Conservation (phyloP, 305 asterid genomes). For the Ajuga reptans region DNA sequence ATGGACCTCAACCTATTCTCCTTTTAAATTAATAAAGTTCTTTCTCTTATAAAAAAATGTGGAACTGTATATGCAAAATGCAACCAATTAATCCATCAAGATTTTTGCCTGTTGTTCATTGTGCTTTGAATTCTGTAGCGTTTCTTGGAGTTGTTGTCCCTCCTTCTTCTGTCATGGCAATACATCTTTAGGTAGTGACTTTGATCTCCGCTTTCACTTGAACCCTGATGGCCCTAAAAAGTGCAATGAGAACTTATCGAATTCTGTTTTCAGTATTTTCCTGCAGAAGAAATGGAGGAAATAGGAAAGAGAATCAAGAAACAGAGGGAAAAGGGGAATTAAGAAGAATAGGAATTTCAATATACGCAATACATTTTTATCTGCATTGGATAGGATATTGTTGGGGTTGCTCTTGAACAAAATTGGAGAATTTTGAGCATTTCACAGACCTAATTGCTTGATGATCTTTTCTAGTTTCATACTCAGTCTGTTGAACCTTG, state of each 20-base stretch:
- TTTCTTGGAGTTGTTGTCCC: too few relatives aligned
- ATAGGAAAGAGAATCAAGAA: neutral
- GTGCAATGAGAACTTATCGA: neutral
- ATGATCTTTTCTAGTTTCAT: neutral
- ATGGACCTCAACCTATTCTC: too few relatives aligned
- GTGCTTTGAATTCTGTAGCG: neutral
- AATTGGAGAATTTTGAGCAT: neutral
- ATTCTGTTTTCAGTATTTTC: neutral
- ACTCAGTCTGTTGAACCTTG: neutral
- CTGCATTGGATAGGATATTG: conserved; percentile 1
- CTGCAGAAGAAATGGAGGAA: neutral
- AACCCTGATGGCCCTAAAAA: neutral
- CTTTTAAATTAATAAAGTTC: too few relatives aligned
- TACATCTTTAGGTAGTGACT: conserved; percentile 3
- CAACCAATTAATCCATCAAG: neutral
- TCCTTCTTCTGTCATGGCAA: neutral
- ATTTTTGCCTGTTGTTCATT: neutral
- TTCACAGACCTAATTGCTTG: neutral
- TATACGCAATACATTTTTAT: neutral
- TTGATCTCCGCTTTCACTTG: neutral
- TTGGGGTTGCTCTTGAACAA: neutral
- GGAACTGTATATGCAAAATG: neutral
- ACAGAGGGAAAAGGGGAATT: neutral
- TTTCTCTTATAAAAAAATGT: neutral
- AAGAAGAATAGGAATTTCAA: neutral